Evolutionary conservation across 306 rosid genomes (phyloP).

Genomic region (Datisca glomerata): DNA sequence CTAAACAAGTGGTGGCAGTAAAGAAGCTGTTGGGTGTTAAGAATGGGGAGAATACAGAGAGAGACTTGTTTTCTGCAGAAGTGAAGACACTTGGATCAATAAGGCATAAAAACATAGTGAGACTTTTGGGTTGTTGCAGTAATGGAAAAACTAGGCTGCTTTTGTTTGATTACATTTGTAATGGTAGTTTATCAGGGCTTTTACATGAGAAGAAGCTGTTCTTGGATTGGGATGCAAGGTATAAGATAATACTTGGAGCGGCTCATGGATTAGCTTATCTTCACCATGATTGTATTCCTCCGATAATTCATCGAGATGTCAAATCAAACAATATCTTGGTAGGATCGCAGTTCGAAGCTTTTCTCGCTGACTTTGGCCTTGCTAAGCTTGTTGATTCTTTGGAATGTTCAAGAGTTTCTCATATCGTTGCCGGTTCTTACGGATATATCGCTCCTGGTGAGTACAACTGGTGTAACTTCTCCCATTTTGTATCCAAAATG

Average conservation of each 20-base stretch:
- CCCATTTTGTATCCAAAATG: neutral
- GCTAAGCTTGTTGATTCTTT: slow-evolving; percentile 60
- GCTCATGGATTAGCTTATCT: slow-evolving; percentile 93
- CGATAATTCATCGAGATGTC: slow-evolving; percentile 69
- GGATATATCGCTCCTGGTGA: slow-evolving; percentile 97
- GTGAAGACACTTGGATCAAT: slow-evolving; percentile 82
- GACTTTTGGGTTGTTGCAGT: slow-evolving; percentile 77
- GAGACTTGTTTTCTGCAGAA: slow-evolving; percentile 66
- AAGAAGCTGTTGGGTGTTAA: slow-evolving; percentile 81
- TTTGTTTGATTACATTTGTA: slow-evolving; percentile 75
- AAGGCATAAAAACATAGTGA: slow-evolving; percentile 82
- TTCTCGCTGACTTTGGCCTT: slow-evolving; percentile 86
- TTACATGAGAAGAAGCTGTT: slow-evolving; percentile 74
- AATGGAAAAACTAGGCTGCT: slow-evolving; percentile 72
- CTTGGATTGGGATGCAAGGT: slow-evolving; percentile 97
- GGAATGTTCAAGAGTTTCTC: slow-evolving; percentile 46
- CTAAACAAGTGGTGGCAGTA: slow-evolving; percentile 69
- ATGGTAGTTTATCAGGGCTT: slow-evolving; percentile 63
- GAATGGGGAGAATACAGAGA: slow-evolving; percentile 47
- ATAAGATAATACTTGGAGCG: slow-evolving; percentile 68
- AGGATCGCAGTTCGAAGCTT: slow-evolving; percentile 73
- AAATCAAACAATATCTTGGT: slow-evolving; percentile 89
- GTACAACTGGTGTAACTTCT: slow-evolving; percentile 16
- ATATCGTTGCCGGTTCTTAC: slow-evolving; percentile 76
- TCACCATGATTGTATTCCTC: slow-evolving; percentile 92